Conservation (phyloP, 345 rosid species). For the Barbarea vulgaris region DNA sequence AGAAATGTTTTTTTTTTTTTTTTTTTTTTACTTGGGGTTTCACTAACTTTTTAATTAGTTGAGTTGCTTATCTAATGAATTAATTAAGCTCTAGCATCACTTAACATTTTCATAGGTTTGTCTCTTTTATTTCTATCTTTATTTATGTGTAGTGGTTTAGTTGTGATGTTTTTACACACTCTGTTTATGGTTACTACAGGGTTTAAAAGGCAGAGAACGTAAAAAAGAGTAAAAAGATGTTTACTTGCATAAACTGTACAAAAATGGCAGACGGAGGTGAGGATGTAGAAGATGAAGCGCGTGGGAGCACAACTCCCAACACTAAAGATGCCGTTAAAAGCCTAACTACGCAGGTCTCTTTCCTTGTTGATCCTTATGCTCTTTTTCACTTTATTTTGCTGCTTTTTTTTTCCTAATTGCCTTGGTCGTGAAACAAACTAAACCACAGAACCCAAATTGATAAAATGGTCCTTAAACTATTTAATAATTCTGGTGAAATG, state of each 20-base stretch:
- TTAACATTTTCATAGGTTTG: background rate
- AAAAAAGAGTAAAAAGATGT: constrained; percentile 55
- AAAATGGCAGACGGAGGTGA: constrained; percentile 76
- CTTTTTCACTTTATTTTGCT: constrained; percentile 27
- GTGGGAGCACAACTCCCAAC: constrained; percentile 77
- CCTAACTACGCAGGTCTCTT: constrained; percentile 91
- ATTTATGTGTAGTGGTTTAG: background rate
- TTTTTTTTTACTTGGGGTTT: constrained; percentile 1
- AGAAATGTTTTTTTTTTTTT: too few relatives aligned
- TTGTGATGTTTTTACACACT: constrained; percentile 20
- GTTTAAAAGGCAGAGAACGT: constrained; percentile 19
- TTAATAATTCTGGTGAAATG: constrained; percentile 11
- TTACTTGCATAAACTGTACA: constrained; percentile 95
- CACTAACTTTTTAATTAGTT: constrained; percentile 2
- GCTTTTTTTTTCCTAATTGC: constrained; percentile 24
- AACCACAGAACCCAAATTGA: background rate
- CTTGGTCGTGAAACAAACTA: constrained; percentile 23
- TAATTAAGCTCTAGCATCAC: constrained; percentile 20
- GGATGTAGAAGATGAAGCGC: constrained; percentile 54
- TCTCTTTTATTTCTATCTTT: background rate
- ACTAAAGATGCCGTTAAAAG: constrained; percentile 98
- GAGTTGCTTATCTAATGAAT: constrained; percentile 17
- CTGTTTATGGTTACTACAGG: constrained; percentile 9
- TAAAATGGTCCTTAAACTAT: constrained; percentile 23
- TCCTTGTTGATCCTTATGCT: constrained; percentile 23